Conservation (phyloP, 75 land plant genomes). For the Selaginella moellendorffii region DNA sequence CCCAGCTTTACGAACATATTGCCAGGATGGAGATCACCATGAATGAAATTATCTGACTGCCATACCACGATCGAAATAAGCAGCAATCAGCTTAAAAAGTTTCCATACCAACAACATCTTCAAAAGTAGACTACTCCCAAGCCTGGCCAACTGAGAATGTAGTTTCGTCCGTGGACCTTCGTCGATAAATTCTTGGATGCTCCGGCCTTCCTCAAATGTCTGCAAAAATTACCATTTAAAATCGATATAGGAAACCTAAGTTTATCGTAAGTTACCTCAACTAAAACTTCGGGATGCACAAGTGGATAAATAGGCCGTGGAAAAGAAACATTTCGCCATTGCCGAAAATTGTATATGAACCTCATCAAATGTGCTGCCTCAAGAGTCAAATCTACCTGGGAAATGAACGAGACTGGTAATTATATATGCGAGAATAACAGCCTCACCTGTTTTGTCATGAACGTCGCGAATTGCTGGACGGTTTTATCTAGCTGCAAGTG, state of each 20-base stretch:
- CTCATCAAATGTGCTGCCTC: conserved; percentile 33
- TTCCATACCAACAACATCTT: conserved; percentile 38
- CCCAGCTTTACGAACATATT: conserved; percentile 50
- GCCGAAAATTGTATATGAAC: conserved; percentile 25
- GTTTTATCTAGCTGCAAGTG: conserved; percentile 7
- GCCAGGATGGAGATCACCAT: conserved; percentile 69
- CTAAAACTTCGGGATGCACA: conserved; percentile 33
- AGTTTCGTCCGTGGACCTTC: conserved; percentile 7
- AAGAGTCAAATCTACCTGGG: conserved; percentile 29
- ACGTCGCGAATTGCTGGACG: conserved; percentile 4
- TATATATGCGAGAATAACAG: neutral
- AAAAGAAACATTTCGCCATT: conserved; percentile 23
- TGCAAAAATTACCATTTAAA: neutral
- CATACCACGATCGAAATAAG: conserved; percentile 9
- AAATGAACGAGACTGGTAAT: neutral
- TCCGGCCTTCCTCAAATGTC: conserved; percentile 33
- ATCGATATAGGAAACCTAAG: conserved; percentile 14
- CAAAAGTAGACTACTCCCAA: conserved; percentile 23
- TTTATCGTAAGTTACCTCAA: too few species aligned
- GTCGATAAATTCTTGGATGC: conserved; percentile 21
- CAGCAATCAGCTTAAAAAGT: too few species aligned
- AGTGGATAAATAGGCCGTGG: conserved; percentile 29
- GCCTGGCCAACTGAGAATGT: conserved; percentile 17
- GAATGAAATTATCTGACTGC: conserved; percentile 47
- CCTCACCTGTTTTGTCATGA: conserved; percentile 5